phyloP scores from a whole-genome alignment of 805 yeast genomes.

The Myxozyma lipomycoides region DNA sequence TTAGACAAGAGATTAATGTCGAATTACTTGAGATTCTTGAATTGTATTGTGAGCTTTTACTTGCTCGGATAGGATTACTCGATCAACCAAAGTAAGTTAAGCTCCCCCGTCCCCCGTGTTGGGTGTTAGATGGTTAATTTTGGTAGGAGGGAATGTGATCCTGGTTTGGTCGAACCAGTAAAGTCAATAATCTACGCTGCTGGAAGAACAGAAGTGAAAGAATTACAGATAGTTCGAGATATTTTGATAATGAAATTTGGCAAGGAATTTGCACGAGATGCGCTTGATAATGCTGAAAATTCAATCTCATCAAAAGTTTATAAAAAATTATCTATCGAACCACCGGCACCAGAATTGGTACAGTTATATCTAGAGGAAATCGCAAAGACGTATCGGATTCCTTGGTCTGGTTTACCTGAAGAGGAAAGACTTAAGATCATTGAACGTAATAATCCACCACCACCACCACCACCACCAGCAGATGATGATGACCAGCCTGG shows the following conservation, averaged over 20 bases:
- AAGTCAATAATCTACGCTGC: constrained; percentile 65
- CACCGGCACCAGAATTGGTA: constrained; percentile 66
- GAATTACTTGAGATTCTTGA: constrained; percentile 78
- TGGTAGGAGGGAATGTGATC: constrained; percentile 45
- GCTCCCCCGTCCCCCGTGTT: background rate
- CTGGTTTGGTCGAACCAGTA: constrained; percentile 71
- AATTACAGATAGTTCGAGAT: constrained; percentile 58
- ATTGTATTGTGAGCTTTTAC: constrained; percentile 71
- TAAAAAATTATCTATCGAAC: constrained; percentile 57
- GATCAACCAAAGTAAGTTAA: constrained; percentile 43
- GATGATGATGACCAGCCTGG: constrained; percentile 37
- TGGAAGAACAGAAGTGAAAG: constrained; percentile 72
- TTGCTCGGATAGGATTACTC: constrained; percentile 67
- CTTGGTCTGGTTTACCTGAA: constrained; percentile 54
- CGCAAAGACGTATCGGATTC: constrained; percentile 72
- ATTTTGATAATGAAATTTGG: constrained; percentile 62
- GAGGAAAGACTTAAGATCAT: constrained; percentile 33
- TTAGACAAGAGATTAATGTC: constrained; percentile 73
- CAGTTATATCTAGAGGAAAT: constrained; percentile 70
- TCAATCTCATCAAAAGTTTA: constrained; percentile 66
- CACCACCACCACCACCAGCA: constrained; percentile 30
- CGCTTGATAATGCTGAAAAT: constrained; percentile 48
- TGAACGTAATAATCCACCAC: constrained; percentile 28
- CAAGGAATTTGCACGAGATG: constrained; percentile 56
- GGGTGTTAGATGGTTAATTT: background rate